phyloP scores from a whole-genome alignment of 192 early-diverging fungal species.

The Podila verticillata region DNA sequence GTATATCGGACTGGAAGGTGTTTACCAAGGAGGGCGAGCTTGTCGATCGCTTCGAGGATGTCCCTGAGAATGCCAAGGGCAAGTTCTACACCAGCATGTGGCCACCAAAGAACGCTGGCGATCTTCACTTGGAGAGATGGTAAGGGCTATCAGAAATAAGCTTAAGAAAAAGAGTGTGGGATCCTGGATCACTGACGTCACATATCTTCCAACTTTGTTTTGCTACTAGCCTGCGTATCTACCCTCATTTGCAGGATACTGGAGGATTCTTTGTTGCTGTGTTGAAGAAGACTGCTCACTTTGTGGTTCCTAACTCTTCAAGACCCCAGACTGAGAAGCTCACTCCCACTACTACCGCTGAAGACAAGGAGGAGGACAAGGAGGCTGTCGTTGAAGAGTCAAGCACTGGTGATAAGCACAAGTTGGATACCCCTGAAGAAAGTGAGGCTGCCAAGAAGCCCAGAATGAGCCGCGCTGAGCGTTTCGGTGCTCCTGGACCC shows the following conservation, averaged over 20 bases:
- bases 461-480: slow-evolving; percentile 32
- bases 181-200: neutral
- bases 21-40: slow-evolving; percentile 69
- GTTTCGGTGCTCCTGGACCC: slow-evolving; percentile 39
- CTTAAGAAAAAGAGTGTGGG: neutral
- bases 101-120: slow-evolving; percentile 67
- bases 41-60: slow-evolving; percentile 60
- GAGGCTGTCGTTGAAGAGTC: neutral
- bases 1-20: slow-evolving; percentile 89
- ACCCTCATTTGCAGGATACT: slow-evolving; percentile 94
- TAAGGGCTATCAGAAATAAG: slow-evolving; percentile 4
- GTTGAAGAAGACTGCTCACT: slow-evolving; percentile 85
- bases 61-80: slow-evolving; percentile 44
- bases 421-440: slow-evolving; percentile 14
- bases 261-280: slow-evolving; percentile 99
- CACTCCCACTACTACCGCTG: slow-evolving; percentile 8
- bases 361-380: slow-evolving; percentile 20
- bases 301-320: slow-evolving; percentile 48
- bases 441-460: slow-evolving; percentile 38
- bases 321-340: slow-evolving; percentile 64
- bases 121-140: slow-evolving; percentile 76
- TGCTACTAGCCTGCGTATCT: slow-evolving; percentile 79
- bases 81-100: slow-evolving; percentile 69
- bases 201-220: slow-evolving; percentile 3
- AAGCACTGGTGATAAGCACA: slow-evolving; percentile 44